phyloP scores from a whole-genome alignment of 805 yeast species.

The Phaffomyces opuntiae region DNA sequence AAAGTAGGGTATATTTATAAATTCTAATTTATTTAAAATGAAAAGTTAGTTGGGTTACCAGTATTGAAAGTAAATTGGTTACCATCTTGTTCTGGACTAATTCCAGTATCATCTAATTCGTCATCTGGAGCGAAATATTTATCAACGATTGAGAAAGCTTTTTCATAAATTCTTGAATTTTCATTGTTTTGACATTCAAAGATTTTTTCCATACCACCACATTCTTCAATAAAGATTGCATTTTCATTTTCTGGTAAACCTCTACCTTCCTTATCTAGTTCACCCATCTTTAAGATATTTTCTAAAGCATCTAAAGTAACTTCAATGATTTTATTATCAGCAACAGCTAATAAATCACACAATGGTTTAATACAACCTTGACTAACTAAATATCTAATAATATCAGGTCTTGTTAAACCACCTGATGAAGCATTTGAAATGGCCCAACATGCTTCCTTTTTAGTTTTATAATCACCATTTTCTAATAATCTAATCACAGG shows the following conservation, averaged over 20 bases:
- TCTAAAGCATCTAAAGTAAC: conserved; percentile 94
- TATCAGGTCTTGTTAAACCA: conserved; percentile 86
- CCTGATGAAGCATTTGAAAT: conserved; percentile 97
- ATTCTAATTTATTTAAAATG: conserved; percentile 11
- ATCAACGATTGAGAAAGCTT: conserved; percentile 85
- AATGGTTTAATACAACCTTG: conserved; percentile 98
- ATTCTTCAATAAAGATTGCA: conserved; percentile 91
- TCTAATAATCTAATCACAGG: conserved; percentile 75
- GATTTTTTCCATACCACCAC: conserved; percentile 97
- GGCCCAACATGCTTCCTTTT: conserved; percentile 99
- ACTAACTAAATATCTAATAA: conserved; percentile 82
- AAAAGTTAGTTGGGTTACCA: conserved; percentile 36
- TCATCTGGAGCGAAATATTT: conserved; percentile 87
- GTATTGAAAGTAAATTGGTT: conserved; percentile 87
- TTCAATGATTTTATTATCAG: conserved; percentile 87
- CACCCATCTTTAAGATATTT: conserved; percentile 91
- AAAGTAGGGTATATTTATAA: no score
- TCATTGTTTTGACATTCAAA: conserved; percentile 87
- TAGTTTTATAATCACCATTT: conserved; percentile 89
- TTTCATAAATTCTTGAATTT: conserved; percentile 87
- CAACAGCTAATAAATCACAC: conserved; percentile 83
- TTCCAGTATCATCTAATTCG: conserved; percentile 61
- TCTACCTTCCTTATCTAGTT: conserved; percentile 74
- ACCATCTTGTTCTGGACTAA: conserved; percentile 72
- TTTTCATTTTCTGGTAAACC: conserved; percentile 71